Evolutionary conservation across 768 basidiomycete genomes (phyloP), one percentile per base, ranked within the genome.

Genomic region (Hydnum rufescens): DNA sequence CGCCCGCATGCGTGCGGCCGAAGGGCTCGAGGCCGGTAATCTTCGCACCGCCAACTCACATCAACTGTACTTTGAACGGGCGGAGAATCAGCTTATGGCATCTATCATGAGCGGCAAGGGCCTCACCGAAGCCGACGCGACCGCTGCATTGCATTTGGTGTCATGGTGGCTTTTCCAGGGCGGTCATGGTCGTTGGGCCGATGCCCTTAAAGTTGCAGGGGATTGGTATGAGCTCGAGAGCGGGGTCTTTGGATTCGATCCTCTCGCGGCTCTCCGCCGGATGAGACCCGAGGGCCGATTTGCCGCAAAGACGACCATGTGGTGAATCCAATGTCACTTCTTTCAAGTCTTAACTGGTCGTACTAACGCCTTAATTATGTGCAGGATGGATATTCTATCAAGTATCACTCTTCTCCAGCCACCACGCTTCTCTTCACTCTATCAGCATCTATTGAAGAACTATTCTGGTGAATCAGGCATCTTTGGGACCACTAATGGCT

Each of bases 121-220:
- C 6, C 75, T 79, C 66, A 68, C 68, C 39, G 82, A 82, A 54
- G 69, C 69, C 47, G 82, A 87, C 58, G 86, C 82, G 5, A 71
- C 80, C 57, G 84, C 86, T 3, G 82, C 86, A 3, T 61, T 85
- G 42, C 82, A 84, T 63, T 73, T 89, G 56, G 71, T 85, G 54
- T 75, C 72, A 59, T 84, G 78, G 63, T 80, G 79, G 42, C 69
- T 82, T 54, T 66, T 86, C 61, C 77, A 76, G 2, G 80, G 80
- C 51, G 36, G 36, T 22, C 22, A 22, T 39, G 13, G 13, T 1
- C 13, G 36, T 22, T 89, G 86, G 86, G 73, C 73, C 55, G 66
- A 69, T 4, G 75, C 80, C 57, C 75, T 88, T 59, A 69, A 72
- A 34, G 71, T 85, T 22, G 77, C 83, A 44, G 74, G 74, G 58